These are phyloP conservation scores for Sporothrix sp. DNA, from an alignment of 2,329 filamentous ascomycete genomes.

Conservation along the genomic window DNA sequence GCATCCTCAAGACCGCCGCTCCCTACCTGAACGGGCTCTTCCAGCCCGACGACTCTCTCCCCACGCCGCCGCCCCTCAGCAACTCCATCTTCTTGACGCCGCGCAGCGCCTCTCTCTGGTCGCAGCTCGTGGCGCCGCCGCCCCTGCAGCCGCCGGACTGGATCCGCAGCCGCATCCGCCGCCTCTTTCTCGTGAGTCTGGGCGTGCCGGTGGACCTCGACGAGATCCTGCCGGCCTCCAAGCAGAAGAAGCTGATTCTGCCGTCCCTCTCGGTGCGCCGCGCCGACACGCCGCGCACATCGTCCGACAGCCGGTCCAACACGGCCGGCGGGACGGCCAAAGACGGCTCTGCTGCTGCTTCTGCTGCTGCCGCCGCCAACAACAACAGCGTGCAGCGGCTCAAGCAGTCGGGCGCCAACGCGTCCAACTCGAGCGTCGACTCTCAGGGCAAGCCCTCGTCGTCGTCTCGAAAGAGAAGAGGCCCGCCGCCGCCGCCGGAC, in stretches of 20 bases:
- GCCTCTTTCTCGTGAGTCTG: conserved; percentile 88
- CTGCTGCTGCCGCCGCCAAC: no score
- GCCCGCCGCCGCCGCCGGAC: conserved; percentile 59
- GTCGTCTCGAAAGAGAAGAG: conserved; percentile 37
- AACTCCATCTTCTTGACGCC: conserved; percentile 71
- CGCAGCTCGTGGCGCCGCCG: conserved; percentile 87
- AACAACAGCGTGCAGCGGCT: conserved; percentile 20
- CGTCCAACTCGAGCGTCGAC: conserved; percentile 50
- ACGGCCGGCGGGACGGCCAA: conserved; percentile 24
- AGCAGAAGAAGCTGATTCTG: conserved; percentile 94
- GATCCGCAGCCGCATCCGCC: conserved; percentile 90
- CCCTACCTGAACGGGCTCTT: conserved; percentile 61
- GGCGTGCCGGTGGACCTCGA: conserved; percentile 94
- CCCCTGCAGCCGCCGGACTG: conserved; percentile 93
- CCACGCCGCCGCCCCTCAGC: conserved; percentile 40
- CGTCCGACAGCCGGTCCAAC: conserved; percentile 40
- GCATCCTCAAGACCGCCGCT: conserved; percentile 50
- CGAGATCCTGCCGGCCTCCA: conserved; percentile 91
- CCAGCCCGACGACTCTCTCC: conserved; percentile 44
- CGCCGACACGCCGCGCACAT: conserved; percentile 41
- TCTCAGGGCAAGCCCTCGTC: conserved; percentile 41
- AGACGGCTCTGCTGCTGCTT: background rate
- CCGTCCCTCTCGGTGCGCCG: conserved; percentile 57
- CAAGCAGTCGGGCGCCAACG: conserved; percentile 39
- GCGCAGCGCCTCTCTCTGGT: conserved; percentile 85